These are phyloP conservation scores for Candida sp. DNA, from an alignment of 1,139 yeast genomes.

Conservation along the genomic window DNA sequence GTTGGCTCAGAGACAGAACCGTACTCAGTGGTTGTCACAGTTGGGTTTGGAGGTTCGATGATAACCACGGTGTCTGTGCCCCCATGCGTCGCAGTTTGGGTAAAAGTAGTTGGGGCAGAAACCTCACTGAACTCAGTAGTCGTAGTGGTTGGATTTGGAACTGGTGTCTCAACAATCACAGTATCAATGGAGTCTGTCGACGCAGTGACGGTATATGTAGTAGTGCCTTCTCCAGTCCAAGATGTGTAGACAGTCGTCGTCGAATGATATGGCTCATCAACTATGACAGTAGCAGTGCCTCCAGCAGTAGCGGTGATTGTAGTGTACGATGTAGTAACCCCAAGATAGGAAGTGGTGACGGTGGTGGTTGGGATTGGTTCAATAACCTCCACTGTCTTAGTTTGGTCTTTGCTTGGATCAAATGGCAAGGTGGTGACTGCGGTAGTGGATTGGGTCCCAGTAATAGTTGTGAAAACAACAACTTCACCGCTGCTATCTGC, in stretches of 20 bases:
- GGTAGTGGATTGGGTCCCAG: slow-evolving; percentile 26
- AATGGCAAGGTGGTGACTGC: slow-evolving; percentile 20
- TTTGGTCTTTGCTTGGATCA: slow-evolving; percentile 5
- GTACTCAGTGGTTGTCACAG: too few species aligned
- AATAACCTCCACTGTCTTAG: slow-evolving; percentile 20
- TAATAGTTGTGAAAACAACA: slow-evolving; percentile 21
- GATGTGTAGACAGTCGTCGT: slow-evolving; percentile 18
- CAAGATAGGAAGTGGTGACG: slow-evolving; percentile 14
- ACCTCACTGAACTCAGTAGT: slow-evolving; percentile 13
- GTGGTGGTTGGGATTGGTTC: slow-evolving; percentile 19
- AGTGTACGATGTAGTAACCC: background rate
- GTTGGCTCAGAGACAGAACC: too few species aligned
- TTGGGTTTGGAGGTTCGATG: slow-evolving; percentile 12
- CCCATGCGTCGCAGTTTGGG: slow-evolving; percentile 10
- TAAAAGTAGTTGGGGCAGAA: slow-evolving; percentile 8
- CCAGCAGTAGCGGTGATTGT: slow-evolving; percentile 5
- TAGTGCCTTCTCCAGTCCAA: slow-evolving; percentile 17
- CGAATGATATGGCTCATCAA: slow-evolving; percentile 17
- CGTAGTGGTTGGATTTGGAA: slow-evolving; percentile 13
- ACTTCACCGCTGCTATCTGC: slow-evolving; percentile 25
- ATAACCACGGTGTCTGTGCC: slow-evolving; percentile 22
- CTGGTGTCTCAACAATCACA: slow-evolving; percentile 19
- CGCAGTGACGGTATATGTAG: slow-evolving; percentile 15
- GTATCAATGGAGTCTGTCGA: slow-evolving; percentile 14
- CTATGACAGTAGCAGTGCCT: slow-evolving; percentile 16